phyloP scores from a whole-genome alignment of 2,329 filamentous ascomycete species.

The Tothia fuscella region DNA sequence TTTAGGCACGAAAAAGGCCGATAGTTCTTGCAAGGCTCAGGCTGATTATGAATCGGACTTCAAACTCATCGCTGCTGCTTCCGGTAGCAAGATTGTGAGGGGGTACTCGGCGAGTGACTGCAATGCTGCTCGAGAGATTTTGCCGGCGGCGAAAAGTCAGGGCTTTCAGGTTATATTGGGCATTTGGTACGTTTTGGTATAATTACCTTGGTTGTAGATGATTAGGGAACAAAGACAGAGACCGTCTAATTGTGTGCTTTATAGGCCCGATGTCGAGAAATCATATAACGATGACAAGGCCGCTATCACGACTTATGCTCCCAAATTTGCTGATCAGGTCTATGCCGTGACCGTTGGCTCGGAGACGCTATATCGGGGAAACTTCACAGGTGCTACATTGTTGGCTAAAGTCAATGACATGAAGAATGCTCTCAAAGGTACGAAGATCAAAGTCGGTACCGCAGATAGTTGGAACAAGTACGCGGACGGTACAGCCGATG shows the following conservation, averaged over 20 bases:
- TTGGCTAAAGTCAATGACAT: slow-evolving; percentile 50
- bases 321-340: slow-evolving; percentile 44
- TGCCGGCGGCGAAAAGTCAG: slow-evolving; percentile 53
- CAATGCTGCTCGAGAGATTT: slow-evolving; percentile 47
- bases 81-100: slow-evolving; percentile 46
- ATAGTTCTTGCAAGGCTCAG: slow-evolving; percentile 49
- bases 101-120: slow-evolving; percentile 58
- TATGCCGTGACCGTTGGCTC: slow-evolving; percentile 60
- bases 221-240: neutral
- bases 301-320: slow-evolving; percentile 40
- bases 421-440: slow-evolving; percentile 39
- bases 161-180: slow-evolving; percentile 58
- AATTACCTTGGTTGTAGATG: neutral
- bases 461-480: slow-evolving; percentile 66
- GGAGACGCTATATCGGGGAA: slow-evolving; percentile 57
- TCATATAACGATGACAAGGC: slow-evolving; percentile 50
- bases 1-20: slow-evolving; percentile 50
- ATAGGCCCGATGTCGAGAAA: slow-evolving; percentile 49
- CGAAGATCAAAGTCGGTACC: slow-evolving; percentile 47
- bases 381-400: slow-evolving; percentile 50
- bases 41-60: slow-evolving; percentile 56
- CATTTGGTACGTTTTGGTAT: slow-evolving; percentile 44
- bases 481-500: slow-evolving; percentile 54
- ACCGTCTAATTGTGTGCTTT: slow-evolving; percentile 6
- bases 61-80: slow-evolving; percentile 41